Evolutionary conservation across 2,329 filamentous ascomycete species (phyloP).

Genomic region (Fonsecaea pedrosoi): DNA sequence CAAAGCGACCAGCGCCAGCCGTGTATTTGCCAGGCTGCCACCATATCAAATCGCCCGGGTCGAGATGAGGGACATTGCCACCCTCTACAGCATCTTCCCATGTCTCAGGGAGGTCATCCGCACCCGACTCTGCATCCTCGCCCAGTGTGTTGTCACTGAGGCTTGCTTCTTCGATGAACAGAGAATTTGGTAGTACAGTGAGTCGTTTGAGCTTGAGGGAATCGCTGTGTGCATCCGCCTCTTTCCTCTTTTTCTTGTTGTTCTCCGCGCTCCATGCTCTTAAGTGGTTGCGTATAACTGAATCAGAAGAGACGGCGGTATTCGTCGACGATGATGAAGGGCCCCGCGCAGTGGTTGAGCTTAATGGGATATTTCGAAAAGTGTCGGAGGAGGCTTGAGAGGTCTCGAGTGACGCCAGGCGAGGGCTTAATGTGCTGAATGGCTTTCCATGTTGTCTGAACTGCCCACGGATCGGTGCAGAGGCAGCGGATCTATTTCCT

Average conservation of each 20-base stretch:
- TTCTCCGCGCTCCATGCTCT: slow-evolving; percentile 32
- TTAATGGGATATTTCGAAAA: background rate
- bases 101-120: slow-evolving; percentile 1
- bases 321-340: background rate
- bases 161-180: slow-evolving; percentile 34
- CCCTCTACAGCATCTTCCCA: slow-evolving; percentile 16
- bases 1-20: background rate
- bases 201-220: slow-evolving; percentile 18
- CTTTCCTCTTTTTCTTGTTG: slow-evolving; percentile 25
- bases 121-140: slow-evolving; percentile 20
- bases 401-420: slow-evolving; percentile 1
- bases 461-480: background rate
- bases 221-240: slow-evolving; percentile 18
- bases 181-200: slow-evolving; percentile 34
- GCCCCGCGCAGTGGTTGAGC: background rate
- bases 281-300: slow-evolving; percentile 32
- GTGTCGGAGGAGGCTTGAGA: background rate
- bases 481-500: background rate
- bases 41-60: slow-evolving; percentile 30
- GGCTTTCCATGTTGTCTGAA: slow-evolving; percentile 7
- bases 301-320: background rate
- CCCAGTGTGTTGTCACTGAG: slow-evolving; percentile 18
- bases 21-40: slow-evolving; percentile 15
- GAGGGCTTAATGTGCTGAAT: slow-evolving; percentile 1
- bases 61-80: background rate